phyloP scores from a whole-genome alignment of 73 alveolate genomes.

The Chromera velia region DNA sequence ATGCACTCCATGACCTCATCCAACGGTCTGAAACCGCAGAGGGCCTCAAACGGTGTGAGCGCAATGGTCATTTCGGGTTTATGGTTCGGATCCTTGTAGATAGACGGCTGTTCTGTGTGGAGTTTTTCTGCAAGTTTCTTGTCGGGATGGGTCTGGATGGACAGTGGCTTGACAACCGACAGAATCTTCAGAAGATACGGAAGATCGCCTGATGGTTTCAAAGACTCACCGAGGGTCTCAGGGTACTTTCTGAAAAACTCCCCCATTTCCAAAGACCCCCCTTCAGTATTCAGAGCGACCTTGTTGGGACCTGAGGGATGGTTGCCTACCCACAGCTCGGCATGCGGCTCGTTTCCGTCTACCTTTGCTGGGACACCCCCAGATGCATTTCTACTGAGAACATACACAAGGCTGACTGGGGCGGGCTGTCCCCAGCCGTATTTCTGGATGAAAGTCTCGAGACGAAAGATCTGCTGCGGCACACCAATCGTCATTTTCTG shows the following conservation, averaged over 20 bases:
- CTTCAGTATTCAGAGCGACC: background rate
- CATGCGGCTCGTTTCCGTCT: conserved; percentile 56
- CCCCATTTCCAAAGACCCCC: conserved; percentile 10
- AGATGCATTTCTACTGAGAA: too few species aligned
- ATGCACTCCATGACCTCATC: too few species aligned
- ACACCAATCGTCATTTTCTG: too few species aligned
- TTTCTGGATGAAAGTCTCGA: too few species aligned
- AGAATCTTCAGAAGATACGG: conserved; percentile 89
- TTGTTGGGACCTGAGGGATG: conserved; percentile 69
- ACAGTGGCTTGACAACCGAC: conserved; percentile 81
- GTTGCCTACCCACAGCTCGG: conserved; percentile 98
- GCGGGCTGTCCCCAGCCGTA: too few species aligned
- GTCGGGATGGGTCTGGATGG: conserved; percentile 95
- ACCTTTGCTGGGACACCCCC: too few species aligned
- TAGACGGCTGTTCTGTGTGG: conserved; percentile 73
- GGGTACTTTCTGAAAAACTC: background rate
- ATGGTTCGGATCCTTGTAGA: conserved; percentile 94
- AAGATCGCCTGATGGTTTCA: conserved; percentile 37
- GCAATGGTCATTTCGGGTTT: conserved; percentile 99
- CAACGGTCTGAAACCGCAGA: conserved; percentile 72
- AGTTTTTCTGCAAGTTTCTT: conserved; percentile 71
- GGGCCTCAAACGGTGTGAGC: conserved; percentile 78
- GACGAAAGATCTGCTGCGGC: too few species aligned
- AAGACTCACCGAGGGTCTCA: conserved; percentile 3
- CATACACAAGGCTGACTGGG: too few species aligned